phyloP scores from a whole-genome alignment of 2,329 filamentous ascomycete species.

The Xylaria sp. region DNA sequence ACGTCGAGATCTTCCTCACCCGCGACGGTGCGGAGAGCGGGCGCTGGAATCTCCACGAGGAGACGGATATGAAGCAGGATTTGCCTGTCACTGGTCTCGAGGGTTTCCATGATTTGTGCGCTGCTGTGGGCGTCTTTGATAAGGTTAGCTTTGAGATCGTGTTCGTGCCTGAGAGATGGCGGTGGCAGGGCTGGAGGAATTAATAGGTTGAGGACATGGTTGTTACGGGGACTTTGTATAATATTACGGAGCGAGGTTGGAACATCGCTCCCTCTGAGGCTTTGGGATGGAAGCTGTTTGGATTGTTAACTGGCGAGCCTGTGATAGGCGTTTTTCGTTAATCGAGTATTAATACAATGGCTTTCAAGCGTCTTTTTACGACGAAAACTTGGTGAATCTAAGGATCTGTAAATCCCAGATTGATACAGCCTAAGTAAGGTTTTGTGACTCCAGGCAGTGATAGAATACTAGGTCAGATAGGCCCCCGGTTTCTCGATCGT shows the following conservation, averaged over 20 bases:
- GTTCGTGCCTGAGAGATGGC: slow-evolving; percentile 68
- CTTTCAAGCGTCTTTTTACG: neutral
- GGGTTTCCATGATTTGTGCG: slow-evolving; percentile 76
- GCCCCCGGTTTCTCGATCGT: neutral
- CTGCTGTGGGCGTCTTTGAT: slow-evolving; percentile 76
- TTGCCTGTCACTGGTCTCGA: slow-evolving; percentile 73
- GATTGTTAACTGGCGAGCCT: neutral
- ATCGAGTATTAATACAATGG: neutral
- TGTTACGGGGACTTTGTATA: neutral
- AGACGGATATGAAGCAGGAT: slow-evolving; percentile 71
- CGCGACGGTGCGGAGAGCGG: slow-evolving; percentile 68
- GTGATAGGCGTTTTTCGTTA: neutral
- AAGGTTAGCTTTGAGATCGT: slow-evolving; percentile 74
- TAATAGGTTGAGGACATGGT: too few species aligned
- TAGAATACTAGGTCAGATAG: neutral
- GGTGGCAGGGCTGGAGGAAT: slow-evolving; percentile 56
- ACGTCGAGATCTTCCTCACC: slow-evolving; percentile 75
- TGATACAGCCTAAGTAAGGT: neutral
- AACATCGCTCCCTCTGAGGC: neutral
- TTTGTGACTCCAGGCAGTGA: neutral
- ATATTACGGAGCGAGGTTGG: neutral
- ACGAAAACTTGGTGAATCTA: neutral
- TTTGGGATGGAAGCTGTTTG: neutral
- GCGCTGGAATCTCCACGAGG: slow-evolving; percentile 79
- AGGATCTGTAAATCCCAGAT: too few species aligned